Percentiles rank a stretch among this genome's conserved stretches.
phyloP scores from a whole-genome alignment of 176 grass and related monocot species.

The Poa annua region DNA sequence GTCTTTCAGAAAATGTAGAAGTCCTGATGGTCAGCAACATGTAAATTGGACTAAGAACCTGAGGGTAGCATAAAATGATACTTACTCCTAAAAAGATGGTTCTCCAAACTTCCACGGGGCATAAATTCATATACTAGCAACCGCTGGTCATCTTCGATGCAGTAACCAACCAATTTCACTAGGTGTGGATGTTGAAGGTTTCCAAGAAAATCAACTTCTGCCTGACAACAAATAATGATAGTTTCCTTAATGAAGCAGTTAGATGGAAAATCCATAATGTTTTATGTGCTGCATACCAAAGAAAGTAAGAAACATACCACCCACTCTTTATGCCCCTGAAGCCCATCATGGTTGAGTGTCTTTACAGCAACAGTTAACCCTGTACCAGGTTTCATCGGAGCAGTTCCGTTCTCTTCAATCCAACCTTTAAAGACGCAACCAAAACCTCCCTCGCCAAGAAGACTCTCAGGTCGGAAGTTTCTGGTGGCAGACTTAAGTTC shows the following conservation, averaged over 20 bases:
- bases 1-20: background rate
- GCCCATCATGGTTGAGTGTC: slow-evolving; percentile 98
- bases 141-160: slow-evolving; percentile 99
- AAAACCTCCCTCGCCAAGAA: slow-evolving; percentile 97
- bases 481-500: slow-evolving; percentile 94
- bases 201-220: slow-evolving; percentile 99
- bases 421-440: slow-evolving; percentile 99
- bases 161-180: slow-evolving; percentile 97
- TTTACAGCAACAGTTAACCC: slow-evolving; percentile 98
- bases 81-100: slow-evolving; percentile 99
- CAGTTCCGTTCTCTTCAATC: slow-evolving; percentile 99
- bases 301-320: slow-evolving; percentile 71
- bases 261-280: slow-evolving; percentile 29
- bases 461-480: slow-evolving; percentile 97
- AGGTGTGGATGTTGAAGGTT: slow-evolving; percentile 95
- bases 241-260: slow-evolving; percentile 31
- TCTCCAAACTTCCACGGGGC: slow-evolving; percentile 98
- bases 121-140: slow-evolving; percentile 98
- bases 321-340: slow-evolving; percentile 99
- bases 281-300: slow-evolving; percentile 7
- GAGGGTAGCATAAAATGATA: background rate
- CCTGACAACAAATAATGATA: slow-evolving; percentile 50
- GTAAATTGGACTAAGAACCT: background rate
- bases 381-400: slow-evolving; percentile 95
- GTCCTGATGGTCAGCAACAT: slow-evolving; percentile 10